phyloP scores from a whole-genome alignment of 805 yeast genomes.

The Candida vartiovaarae region DNA sequence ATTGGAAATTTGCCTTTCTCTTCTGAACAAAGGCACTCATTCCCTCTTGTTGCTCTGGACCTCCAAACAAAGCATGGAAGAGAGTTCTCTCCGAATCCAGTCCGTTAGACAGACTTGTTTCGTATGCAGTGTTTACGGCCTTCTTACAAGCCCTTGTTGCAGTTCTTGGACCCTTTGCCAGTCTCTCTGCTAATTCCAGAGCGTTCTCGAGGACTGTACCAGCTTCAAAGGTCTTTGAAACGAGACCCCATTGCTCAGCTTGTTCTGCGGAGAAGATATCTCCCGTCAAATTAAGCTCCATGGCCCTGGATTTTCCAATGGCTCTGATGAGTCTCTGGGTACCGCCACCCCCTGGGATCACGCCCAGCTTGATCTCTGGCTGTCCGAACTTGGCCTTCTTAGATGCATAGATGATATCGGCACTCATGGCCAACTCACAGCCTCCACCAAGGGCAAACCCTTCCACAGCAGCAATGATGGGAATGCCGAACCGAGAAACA shows the following conservation, averaged over 20 bases:
- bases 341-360: slow-evolving; percentile 48
- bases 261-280: slow-evolving; percentile 35
- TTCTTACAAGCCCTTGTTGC: slow-evolving; percentile 42
- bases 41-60: slow-evolving; percentile 41
- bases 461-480: slow-evolving; percentile 48
- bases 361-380: slow-evolving; percentile 48
- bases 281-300: slow-evolving; percentile 44
- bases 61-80: slow-evolving; percentile 41
- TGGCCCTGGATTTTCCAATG: slow-evolving; percentile 43
- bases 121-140: slow-evolving; percentile 34
- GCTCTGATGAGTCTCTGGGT: slow-evolving; percentile 43
- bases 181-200: slow-evolving; percentile 35
- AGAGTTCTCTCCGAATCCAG: slow-evolving; percentile 35
- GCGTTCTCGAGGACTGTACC: slow-evolving; percentile 35
- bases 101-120: slow-evolving; percentile 32
- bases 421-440: slow-evolving; percentile 46
- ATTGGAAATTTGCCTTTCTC: slow-evolving; percentile 29
- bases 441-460: slow-evolving; percentile 55
- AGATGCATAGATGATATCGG: slow-evolving; percentile 44
- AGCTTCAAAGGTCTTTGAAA: slow-evolving; percentile 33
- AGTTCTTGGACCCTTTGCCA: slow-evolving; percentile 34
- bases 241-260: slow-evolving; percentile 44
- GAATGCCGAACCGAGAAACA: slow-evolving; percentile 33
- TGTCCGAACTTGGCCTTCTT: slow-evolving; percentile 43
- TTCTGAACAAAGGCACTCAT: slow-evolving; percentile 45